Base-by-base conservation (phyloP, 2,329 filamentous ascomycete species). In the Aspergillus sclerotialis region DNA sequence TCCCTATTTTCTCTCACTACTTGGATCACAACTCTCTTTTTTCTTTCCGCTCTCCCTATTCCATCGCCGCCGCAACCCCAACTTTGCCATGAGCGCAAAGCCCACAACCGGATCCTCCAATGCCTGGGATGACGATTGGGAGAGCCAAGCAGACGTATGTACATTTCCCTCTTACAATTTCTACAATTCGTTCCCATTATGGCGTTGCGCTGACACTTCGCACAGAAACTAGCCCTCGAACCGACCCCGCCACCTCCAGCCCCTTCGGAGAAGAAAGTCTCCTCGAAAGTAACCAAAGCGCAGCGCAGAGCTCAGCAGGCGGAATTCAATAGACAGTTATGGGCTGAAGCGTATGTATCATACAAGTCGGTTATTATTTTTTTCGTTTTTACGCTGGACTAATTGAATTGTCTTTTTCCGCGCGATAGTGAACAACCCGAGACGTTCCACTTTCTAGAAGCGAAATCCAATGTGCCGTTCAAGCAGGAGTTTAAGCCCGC, bases 51-150 rank as follows among this genome's bases (percentile, higher is more conserved):
- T n/a, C n/a, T n/a, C n/a, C n/a, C n/a, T 23, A 23, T 23, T 23
- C 19, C 6, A 6, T 7, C 19, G 10, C 19, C 19, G 19, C 10
- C 19, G 19, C 19, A 23, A 7, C 19, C 19, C 19, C 19, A 6
- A n/a, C 7, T 23, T 32, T 39, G 46, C 46, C 39, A 67, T 65
- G 59, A 61, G 49, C 39, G 45, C 48, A 67, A 63, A 57, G 70
- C 70, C 69, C 50, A 55, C 46, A 33, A 36, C 47, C 68, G 67
- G 64, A 65, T 58, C 82, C 38, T 80, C 84, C 24, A 78, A 88
- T 58, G 89, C 87, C 13, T 95, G 90, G 90, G 87, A 90, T 44
- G 81, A 94, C 50, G 85, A 94, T 53, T 96, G 89, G 88, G 85
- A 90, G 58, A 65, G 69, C 5, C 75, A 83, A 55, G 86, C 84